phyloP scores from a whole-genome alignment of 345 rosid species.

The Psidium friedrichsthalianum region DNA sequence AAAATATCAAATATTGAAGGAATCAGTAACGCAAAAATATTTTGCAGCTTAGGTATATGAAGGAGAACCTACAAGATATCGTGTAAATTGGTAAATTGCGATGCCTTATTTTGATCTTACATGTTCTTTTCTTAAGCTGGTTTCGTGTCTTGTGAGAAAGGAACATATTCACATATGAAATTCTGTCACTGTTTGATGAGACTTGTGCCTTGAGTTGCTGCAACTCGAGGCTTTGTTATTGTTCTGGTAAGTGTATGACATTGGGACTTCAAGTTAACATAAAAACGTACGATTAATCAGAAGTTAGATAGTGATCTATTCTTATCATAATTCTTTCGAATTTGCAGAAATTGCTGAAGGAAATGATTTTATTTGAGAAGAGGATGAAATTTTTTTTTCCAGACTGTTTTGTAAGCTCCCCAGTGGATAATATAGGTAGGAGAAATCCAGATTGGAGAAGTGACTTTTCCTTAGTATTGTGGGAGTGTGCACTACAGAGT shows the following conservation, averaged over 20 bases:
- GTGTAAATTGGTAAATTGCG: too few species aligned
- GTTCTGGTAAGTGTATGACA: background rate
- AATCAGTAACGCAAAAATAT: background rate
- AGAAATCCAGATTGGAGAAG: background rate
- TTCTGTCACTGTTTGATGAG: background rate
- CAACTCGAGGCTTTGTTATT: background rate
- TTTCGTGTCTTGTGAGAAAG: too few species aligned
- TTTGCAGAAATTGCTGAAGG: background rate
- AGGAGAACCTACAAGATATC: too few species aligned
- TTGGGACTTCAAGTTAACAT: background rate
- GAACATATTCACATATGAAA: background rate
- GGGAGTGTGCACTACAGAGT: conserved; percentile 1
- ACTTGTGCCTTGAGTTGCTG: background rate
- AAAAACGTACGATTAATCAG: background rate
- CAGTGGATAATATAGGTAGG: background rate
- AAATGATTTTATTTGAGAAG: background rate
- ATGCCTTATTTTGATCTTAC: too few species aligned
- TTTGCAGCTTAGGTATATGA: background rate
- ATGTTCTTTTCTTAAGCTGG: too few species aligned
- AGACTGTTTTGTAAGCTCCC: background rate
- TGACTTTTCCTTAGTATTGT: too few species aligned
- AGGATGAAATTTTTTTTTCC: background rate
- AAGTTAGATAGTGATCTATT: background rate
- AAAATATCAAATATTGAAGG: background rate
- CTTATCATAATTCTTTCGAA: background rate